Evolutionary conservation across 1,284 basidiomycete species (phyloP).

Genomic region (Abortiporus biennis): DNA sequence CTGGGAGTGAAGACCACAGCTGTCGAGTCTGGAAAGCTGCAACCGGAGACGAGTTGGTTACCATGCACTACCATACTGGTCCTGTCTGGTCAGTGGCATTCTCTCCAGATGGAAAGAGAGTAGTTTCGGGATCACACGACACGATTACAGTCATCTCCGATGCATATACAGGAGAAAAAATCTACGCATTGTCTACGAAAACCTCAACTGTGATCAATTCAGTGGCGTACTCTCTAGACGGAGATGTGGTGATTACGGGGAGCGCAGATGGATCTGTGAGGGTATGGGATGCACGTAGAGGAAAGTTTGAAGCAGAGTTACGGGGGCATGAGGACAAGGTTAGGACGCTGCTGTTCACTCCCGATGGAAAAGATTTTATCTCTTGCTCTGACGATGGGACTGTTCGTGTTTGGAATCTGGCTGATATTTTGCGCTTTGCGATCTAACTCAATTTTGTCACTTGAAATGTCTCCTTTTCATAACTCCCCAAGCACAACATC

Average conservation of each 20-base stretch:
- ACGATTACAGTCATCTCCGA: slow-evolving; percentile 14
- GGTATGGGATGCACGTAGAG: slow-evolving; percentile 6
- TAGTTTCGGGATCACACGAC: slow-evolving; percentile 29
- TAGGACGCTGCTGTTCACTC: slow-evolving; percentile 24
- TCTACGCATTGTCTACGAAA: not conserved
- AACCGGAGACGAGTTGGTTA: slow-evolving; percentile 12
- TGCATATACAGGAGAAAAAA: not conserved
- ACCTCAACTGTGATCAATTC: slow-evolving; percentile 6
- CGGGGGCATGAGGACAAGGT: slow-evolving; percentile 18
- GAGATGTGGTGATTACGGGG: slow-evolving; percentile 1
- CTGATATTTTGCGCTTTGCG: slow-evolving; percentile 1
- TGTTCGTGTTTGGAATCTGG: slow-evolving; percentile 12
- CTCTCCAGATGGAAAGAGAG: slow-evolving; percentile 24
- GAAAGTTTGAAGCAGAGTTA: slow-evolving; percentile 3
- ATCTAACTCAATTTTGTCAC: no score
- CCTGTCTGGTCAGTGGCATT: slow-evolving; percentile 28
- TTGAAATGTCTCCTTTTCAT: no score
- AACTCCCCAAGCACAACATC: no score
- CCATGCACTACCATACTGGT: slow-evolving; percentile 18
- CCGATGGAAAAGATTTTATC: slow-evolving; percentile 23
- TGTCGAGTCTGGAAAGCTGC: slow-evolving; percentile 18
- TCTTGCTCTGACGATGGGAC: slow-evolving; percentile 30
- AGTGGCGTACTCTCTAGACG: slow-evolving; percentile 11
- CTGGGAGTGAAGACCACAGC: slow-evolving; percentile 20
- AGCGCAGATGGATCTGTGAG: slow-evolving; percentile 7